Evolutionary conservation across 192 early-diverging fungal species (phyloP).

Genomic region (Anaeromyces robustus): DNA sequence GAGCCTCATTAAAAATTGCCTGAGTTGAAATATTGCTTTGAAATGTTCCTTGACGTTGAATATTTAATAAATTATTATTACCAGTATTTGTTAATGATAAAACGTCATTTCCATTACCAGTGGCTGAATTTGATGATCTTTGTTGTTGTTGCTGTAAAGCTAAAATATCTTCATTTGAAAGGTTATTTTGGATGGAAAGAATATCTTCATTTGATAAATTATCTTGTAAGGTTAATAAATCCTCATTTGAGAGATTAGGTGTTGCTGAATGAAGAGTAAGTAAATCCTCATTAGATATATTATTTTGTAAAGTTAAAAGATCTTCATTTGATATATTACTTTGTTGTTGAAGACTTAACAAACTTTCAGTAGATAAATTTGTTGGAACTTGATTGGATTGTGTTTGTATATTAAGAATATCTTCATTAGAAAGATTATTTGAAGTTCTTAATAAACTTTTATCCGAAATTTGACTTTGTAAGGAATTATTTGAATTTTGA

Average conservation of each 20-base stretch:
- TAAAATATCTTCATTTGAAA: neutral
- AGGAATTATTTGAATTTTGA: neutral
- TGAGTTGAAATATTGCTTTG: neutral
- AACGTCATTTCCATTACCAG: neutral
- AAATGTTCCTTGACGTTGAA: neutral
- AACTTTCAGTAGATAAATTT: neutral
- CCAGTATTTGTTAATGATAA: neutral
- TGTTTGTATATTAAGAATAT: neutral
- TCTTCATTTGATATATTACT: neutral
- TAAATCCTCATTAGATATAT: neutral
- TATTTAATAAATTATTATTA: neutral
- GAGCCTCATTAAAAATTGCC: neutral
- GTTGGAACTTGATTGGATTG: neutral
- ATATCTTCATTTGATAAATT: neutral
- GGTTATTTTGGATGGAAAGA: neutral
- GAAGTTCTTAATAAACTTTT: neutral
- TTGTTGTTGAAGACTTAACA: neutral
- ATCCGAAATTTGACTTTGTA: neutral
- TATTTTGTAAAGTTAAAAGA: neutral
- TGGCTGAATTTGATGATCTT: neutral
- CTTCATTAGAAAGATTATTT: neutral
- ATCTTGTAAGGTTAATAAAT: neutral
- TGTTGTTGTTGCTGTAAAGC: neutral
- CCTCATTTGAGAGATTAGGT: neutral
- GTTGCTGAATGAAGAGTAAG: neutral